Conservation (phyloP, 2,329 filamentous ascomycete species). For the Alternaria brassicicola region DNA sequence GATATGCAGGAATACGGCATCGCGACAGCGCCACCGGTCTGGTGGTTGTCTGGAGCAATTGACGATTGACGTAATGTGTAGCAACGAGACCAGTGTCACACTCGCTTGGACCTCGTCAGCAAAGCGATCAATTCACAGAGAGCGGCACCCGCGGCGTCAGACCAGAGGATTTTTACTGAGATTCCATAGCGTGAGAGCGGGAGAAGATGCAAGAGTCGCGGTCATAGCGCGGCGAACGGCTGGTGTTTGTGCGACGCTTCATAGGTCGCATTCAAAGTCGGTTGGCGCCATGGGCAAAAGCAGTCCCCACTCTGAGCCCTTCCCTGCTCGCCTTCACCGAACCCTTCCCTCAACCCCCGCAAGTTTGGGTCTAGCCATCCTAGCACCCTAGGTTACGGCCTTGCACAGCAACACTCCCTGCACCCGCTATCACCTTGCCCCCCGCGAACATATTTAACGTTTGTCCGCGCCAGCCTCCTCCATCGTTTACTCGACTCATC, state of each 20-base stretch:
- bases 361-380: constrained; percentile 16
- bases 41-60: background rate
- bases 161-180: constrained; percentile 17
- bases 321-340: constrained; percentile 24
- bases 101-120: constrained; percentile 1
- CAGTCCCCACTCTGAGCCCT: constrained; percentile 9
- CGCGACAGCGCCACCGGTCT: background rate
- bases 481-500: background rate
- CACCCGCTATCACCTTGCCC: constrained; percentile 12
- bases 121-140: background rate
- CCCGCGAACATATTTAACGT: constrained; percentile 18
- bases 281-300: constrained; percentile 14
- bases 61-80: background rate
- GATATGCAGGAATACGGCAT: background rate
- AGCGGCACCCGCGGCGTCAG: constrained; percentile 15
- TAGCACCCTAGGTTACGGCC: constrained; percentile 2
- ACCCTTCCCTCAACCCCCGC: constrained; percentile 22
- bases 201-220: constrained; percentile 12
- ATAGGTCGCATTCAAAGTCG: constrained; percentile 22
- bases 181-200: constrained; percentile 15
- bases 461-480: constrained; percentile 3
- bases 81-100: constrained; percentile 8
- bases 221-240: constrained; percentile 20
- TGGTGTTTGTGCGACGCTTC: constrained; percentile 12
- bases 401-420: constrained; percentile 4